phyloP scores from a whole-genome alignment of 2,329 filamentous ascomycete genomes.

The Waltergamsia citrina region DNA sequence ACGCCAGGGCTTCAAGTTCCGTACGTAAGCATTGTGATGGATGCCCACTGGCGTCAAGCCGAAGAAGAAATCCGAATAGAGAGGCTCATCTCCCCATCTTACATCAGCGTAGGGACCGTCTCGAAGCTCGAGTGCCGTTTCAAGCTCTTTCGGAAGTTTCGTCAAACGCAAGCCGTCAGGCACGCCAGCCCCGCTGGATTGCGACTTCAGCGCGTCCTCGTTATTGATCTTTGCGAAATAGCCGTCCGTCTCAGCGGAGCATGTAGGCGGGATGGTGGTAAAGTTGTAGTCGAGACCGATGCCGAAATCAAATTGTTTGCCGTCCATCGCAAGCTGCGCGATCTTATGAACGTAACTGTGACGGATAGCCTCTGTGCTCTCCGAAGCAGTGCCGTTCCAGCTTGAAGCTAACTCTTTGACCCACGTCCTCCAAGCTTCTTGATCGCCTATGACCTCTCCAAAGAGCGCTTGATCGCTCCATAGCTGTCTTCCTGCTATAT shows the following conservation, averaged over 20 bases:
- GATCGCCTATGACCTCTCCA: slow-evolving; percentile 26
- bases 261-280: slow-evolving; percentile 23
- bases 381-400: slow-evolving; percentile 19
- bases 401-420: slow-evolving; percentile 13
- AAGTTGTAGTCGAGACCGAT: slow-evolving; percentile 28
- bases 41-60: slow-evolving; percentile 23
- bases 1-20: slow-evolving; percentile 18
- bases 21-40: slow-evolving; percentile 25
- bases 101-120: slow-evolving; percentile 9
- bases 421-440: slow-evolving; percentile 26
- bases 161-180: slow-evolving; percentile 15
- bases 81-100: slow-evolving; percentile 19
- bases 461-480: slow-evolving; percentile 28
- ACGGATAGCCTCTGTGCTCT: slow-evolving; percentile 3
- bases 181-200: slow-evolving; percentile 19
- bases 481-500: slow-evolving; percentile 19
- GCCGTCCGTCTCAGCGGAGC: slow-evolving; percentile 25
- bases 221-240: slow-evolving; percentile 20
- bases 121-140: not conserved
- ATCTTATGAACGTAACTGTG: slow-evolving; percentile 12
- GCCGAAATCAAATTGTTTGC: slow-evolving; percentile 24
- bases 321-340: slow-evolving; percentile 16
- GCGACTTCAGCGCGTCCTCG: slow-evolving; percentile 9
- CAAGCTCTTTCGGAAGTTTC: slow-evolving; percentile 17
- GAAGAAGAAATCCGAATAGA: slow-evolving; percentile 27